These are phyloP conservation scores for Gaillardinia entomophila DNA, from an alignment of 805 yeast genomes.

Conservation along the genomic window DNA sequence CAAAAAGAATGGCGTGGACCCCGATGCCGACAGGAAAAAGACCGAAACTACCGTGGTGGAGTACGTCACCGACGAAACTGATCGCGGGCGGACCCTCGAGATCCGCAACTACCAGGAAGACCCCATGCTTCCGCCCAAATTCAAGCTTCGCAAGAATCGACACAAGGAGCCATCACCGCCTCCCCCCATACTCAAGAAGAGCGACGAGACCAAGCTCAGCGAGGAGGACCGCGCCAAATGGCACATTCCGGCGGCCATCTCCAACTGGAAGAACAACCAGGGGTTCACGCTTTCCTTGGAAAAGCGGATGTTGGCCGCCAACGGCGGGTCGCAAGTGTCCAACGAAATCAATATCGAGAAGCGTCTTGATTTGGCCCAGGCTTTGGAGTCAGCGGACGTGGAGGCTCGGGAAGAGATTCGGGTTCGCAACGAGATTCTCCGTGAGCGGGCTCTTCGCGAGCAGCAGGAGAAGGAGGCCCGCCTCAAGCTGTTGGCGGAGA, in stretches of 20 bases:
- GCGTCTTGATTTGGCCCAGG: slow-evolving; percentile 59
- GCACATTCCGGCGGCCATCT: slow-evolving; percentile 86
- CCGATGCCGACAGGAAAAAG: slow-evolving; percentile 30
- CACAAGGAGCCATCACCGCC: slow-evolving; percentile 55
- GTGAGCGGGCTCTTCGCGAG: slow-evolving; percentile 16
- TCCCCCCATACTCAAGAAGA: slow-evolving; percentile 60
- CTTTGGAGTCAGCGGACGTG: slow-evolving; percentile 44
- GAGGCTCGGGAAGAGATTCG: slow-evolving; percentile 22
- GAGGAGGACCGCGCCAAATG: slow-evolving; percentile 73
- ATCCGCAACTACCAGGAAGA: slow-evolving; percentile 67
- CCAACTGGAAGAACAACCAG: slow-evolving; percentile 93
- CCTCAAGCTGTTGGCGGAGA: slow-evolving; percentile 22
- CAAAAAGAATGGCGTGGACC: slow-evolving; percentile 26
- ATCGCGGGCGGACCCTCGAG: slow-evolving; percentile 43
- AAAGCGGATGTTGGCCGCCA: slow-evolving; percentile 57
- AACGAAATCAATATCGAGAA: slow-evolving; percentile 46
- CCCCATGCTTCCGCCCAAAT: slow-evolving; percentile 81
- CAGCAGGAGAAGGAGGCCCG: slow-evolving; percentile 24
- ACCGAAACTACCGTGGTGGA: slow-evolving; percentile 29
- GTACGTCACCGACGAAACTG: slow-evolving; percentile 14
- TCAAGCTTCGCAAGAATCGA: slow-evolving; percentile 68
- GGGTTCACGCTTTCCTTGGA: slow-evolving; percentile 83
- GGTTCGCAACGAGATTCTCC: slow-evolving; percentile 19
- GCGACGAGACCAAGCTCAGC: slow-evolving; percentile 37
- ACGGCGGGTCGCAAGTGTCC: slow-evolving; percentile 27